phyloP scores from a whole-genome alignment of 2,329 filamentous ascomycete genomes.

The Venturia oleaginea region DNA sequence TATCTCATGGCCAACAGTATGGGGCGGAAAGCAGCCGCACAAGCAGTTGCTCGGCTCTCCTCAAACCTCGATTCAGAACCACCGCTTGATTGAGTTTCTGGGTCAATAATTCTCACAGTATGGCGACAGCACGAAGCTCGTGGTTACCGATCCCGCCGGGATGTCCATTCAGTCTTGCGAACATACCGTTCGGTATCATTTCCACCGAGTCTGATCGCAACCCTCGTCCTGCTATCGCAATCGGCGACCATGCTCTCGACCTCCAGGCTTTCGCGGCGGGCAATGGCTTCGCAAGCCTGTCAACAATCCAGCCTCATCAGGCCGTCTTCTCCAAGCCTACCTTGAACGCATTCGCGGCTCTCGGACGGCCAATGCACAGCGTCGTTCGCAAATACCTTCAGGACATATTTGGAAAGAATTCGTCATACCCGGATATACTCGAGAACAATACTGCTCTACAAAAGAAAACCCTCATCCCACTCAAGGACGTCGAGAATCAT shows the following conservation, averaged over 20 bases:
- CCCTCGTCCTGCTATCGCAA: conserved; percentile 59
- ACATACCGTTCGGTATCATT: conserved; percentile 79
- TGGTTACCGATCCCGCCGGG: conserved; percentile 2
- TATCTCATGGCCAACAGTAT: too few relatives aligned
- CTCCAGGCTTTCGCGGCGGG: conserved; percentile 51
- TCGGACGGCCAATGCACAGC: conserved; percentile 59
- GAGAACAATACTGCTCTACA: conserved; percentile 52
- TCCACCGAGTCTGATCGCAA: conserved; percentile 48
- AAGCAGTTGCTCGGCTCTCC: background rate
- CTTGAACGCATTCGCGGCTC: conserved; percentile 63
- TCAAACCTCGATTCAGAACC: too few relatives aligned
- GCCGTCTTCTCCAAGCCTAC: conserved; percentile 55
- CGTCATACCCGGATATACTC: conserved; percentile 51
- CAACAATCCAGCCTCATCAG: conserved; percentile 48
- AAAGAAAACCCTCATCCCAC: conserved; percentile 45
- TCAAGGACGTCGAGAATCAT: conserved; percentile 53
- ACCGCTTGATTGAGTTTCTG: background rate
- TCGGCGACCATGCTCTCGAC: conserved; percentile 64
- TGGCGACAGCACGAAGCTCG: background rate
- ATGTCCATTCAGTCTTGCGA: conserved; percentile 28
- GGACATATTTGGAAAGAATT: conserved; percentile 52
- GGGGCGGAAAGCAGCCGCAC: background rate
- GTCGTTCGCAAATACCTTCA: conserved; percentile 63
- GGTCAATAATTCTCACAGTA: background rate
- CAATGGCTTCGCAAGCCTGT: conserved; percentile 51